A percentile compares a stretch with the other conserved stretches of the same genome.
Evolutionary conservation across 2,329 filamentous ascomycete genomes (phyloP).

Genomic region (Lachnellula occidentalis): DNA sequence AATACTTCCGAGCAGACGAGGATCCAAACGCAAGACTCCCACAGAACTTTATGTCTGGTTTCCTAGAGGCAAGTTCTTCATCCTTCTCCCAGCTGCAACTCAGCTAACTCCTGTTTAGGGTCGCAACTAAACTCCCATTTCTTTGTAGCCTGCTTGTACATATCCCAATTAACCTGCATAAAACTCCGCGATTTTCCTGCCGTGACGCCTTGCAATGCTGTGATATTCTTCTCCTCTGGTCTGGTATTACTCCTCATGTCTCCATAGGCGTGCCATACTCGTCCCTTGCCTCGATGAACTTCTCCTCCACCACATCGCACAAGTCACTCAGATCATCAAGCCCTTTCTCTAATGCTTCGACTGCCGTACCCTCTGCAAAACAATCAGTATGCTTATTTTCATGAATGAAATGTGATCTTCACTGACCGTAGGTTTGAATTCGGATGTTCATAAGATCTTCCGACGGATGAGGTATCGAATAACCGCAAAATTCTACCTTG

Average conservation of each 20-base stretch:
- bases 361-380: constrained; percentile 66
- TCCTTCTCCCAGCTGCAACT: not conserved
- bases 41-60: constrained; percentile 86
- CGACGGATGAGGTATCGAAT: constrained; percentile 94
- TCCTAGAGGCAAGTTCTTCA: constrained; percentile 64
- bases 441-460: constrained; percentile 95
- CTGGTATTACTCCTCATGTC: constrained; percentile 2
- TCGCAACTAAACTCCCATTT: constrained; percentile 26
- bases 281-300: constrained; percentile 68
- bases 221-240: constrained; percentile 2
- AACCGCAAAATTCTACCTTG: constrained; percentile 95
- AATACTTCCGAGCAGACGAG: constrained; percentile 90
- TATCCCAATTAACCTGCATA: constrained; percentile 26
- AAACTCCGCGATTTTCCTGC: constrained; percentile 20
- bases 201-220: constrained; percentile 28
- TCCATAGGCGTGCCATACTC: constrained; percentile 37
- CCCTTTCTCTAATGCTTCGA: constrained; percentile 85
- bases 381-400: constrained; percentile 1
- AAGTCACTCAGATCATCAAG: constrained; percentile 83
- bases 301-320: constrained; percentile 89
- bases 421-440: constrained; percentile 91
- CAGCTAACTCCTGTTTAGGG: constrained; percentile 24
- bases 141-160: constrained; percentile 28
- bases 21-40: constrained; percentile 72
- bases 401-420: not conserved